phyloP scores from a whole-genome alignment of 495 filamentous ascomycete species.

The Cairneyella variabilis region DNA sequence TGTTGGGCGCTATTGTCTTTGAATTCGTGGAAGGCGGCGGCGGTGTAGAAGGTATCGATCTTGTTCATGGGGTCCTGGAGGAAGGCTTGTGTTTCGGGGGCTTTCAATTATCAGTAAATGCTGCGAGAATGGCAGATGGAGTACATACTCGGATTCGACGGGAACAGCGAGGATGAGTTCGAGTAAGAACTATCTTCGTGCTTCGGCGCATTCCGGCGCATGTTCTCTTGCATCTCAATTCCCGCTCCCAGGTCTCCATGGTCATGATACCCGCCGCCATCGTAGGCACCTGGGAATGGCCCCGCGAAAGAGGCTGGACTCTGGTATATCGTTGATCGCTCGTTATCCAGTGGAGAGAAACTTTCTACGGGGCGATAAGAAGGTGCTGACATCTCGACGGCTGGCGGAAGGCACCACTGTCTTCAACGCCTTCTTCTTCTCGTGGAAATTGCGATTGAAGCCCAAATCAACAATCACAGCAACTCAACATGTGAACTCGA shows the following conservation, averaged over 20 bases:
- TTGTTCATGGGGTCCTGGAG: slow-evolving; percentile 16
- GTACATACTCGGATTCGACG: too few relatives aligned
- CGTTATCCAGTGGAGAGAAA: slow-evolving; percentile 3
- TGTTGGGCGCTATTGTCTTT: slow-evolving; percentile 22
- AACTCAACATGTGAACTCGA: too few relatives aligned
- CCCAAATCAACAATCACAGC: too few relatives aligned
- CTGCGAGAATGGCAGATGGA: background rate
- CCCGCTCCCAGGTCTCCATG: slow-evolving; percentile 6
- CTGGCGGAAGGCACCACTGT: too few relatives aligned
- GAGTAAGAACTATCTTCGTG: background rate
- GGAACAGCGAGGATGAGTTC: background rate
- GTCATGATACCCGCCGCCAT: background rate
- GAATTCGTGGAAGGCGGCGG: slow-evolving; percentile 9
- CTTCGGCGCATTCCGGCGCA: background rate
- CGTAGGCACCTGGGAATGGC: background rate
- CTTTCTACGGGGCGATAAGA: background rate
- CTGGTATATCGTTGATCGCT: background rate
- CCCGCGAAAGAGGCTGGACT: background rate
- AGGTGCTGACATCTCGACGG: background rate
- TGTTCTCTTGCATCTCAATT: slow-evolving; percentile 9
- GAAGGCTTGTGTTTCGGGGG: slow-evolving; percentile 8
- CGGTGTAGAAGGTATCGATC: slow-evolving; percentile 17
- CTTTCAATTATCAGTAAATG: background rate
- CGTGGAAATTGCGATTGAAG: too few relatives aligned
- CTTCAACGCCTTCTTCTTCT: too few relatives aligned